Base-by-base conservation (phyloP, 2,329 filamentous ascomycete genomes). In the Orbilia blumenaviensis region DNA sequence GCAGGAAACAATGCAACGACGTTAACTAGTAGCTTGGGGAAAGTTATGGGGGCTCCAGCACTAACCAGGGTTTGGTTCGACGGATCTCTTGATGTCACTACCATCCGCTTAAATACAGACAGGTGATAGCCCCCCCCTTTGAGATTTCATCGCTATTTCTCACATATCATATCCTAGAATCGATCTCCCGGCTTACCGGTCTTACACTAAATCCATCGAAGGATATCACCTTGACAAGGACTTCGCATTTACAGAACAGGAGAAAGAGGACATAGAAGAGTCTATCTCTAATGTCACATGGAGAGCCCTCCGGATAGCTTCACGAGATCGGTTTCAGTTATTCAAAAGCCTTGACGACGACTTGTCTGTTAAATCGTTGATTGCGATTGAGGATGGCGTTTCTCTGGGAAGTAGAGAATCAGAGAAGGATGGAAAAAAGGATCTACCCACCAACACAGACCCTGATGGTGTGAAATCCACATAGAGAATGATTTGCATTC, bases 271-370 rank as follows among this genome's bases (percentile, higher is more conserved):
- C 12, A 67, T 81, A 83, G 79, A 87, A 84, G 84, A 88, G 82
- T 83, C 87, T 69, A 86, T 88, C 82, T 89, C 90, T 18, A 97
- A 93, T 84, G 94, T 96, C 82, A 91, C 89, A 68, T 99, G 95
- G 95, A 89, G 94, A 79, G 92, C 93, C 3, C 85, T 99, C 78
- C 89, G 95, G 62, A 88, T 96, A 78, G 91, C 93, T 8, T 89
- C 91, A 67, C 89, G 89, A 78, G 89, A 86, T 68, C 91, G 91
- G 80, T 87, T 98, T 78, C 87, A 89, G 48, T 85, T 89, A 18
- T 95, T 98, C 82, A 94, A 98, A 82, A 92, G 91, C 82, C 91
- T 97, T 54, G 93, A 97, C 66, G 90, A 93, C 78, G 73, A 77
- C 44, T 18, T 77, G 12, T 72, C 66, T 23, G 61, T 77, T 25